Percentiles rank a stretch among this genome's conserved stretches.
These are phyloP conservation scores for Sporobolomyces roseus DNA, from an alignment of 768 basidiomycete genomes.

Conservation along the genomic window DNA sequence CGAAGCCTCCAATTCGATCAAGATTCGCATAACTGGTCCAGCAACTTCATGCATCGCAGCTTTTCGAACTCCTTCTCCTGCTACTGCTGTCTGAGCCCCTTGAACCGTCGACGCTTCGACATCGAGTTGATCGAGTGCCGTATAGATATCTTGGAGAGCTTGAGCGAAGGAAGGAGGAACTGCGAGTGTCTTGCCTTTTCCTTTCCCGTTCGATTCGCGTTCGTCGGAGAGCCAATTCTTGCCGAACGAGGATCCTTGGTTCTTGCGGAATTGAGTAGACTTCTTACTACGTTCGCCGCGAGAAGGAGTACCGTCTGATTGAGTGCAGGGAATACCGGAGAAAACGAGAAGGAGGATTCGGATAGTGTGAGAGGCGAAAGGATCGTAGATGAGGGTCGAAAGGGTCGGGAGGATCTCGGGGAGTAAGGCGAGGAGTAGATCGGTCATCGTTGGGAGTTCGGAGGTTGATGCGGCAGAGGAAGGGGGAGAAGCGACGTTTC, in stretches of 20 bases:
- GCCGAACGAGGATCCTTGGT: slow-evolving; percentile 53
- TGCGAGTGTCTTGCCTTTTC: slow-evolving; percentile 52
- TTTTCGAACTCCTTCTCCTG: slow-evolving; percentile 35
- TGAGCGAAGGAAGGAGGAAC: slow-evolving; percentile 55
- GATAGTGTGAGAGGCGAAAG: slow-evolving; percentile 85
- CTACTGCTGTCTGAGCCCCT: slow-evolving; percentile 8
- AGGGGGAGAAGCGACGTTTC: slow-evolving; percentile 39
- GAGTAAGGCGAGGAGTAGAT: slow-evolving; percentile 43
- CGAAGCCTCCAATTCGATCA: slow-evolving; percentile 34
- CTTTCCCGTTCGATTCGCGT: slow-evolving; percentile 32
- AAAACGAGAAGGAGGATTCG: slow-evolving; percentile 73
- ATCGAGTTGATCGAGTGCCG: slow-evolving; percentile 46
- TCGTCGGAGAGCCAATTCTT: slow-evolving; percentile 60
- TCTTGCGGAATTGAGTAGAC: slow-evolving; percentile 73
- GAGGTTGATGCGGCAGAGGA: background rate
- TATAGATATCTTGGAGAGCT: slow-evolving; percentile 39
- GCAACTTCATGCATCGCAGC: slow-evolving; percentile 40
- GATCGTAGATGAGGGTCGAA: slow-evolving; percentile 67
- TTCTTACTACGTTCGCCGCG: slow-evolving; percentile 70
- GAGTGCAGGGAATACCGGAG: slow-evolving; percentile 53
- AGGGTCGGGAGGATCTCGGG: slow-evolving; percentile 70
- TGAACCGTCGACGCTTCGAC: slow-evolving; percentile 1
- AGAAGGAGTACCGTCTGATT: slow-evolving; percentile 9
- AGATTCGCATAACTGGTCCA: slow-evolving; percentile 29
- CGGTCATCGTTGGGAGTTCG: slow-evolving; percentile 49